Percentiles rank a stretch among this genome's conserved stretches.
These are phyloP conservation scores for Pontederia paniculata DNA, from an alignment of 176 grass and related monocot species.

Conservation along the genomic window DNA sequence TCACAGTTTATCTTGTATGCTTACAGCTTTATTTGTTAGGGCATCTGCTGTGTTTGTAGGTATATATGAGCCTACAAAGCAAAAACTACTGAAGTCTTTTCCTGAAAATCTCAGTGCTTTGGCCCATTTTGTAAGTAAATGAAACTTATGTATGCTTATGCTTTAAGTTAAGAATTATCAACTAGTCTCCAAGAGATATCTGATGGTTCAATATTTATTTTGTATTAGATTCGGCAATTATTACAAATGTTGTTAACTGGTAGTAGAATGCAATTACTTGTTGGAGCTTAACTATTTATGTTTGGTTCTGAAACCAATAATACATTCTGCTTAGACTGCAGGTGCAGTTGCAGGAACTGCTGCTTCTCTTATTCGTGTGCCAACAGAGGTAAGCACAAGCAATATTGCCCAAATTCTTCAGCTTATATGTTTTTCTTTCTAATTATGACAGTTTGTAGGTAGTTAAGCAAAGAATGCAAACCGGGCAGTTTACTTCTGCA, in stretches of 20 bases:
- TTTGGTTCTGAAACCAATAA: too few species aligned
- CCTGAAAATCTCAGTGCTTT: constrained; percentile 84
- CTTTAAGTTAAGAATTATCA: too few species aligned
- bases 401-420: background rate
- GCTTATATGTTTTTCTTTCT: constrained; percentile 4
- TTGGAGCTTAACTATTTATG: background rate
- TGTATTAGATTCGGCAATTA: too few species aligned
- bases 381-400: constrained; percentile 57
- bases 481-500: constrained; percentile 60
- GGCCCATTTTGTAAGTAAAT: constrained; percentile 89
- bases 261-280: too few species aligned
- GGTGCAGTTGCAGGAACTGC: constrained; percentile 77
- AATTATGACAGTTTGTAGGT: constrained; percentile 35
- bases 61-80: constrained; percentile 87
- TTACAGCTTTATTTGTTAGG: constrained; percentile 24
- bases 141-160: constrained; percentile 5
- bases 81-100: constrained; percentile 51
- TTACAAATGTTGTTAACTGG: too few species aligned
- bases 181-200: too few species aligned
- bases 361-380: constrained; percentile 85
- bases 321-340: constrained; percentile 23
- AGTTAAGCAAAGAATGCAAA: constrained; percentile 95
- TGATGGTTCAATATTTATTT: too few species aligned
- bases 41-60: constrained; percentile 95
- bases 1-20: background rate